A percentile compares a stretch with the other conserved stretches of the same genome.
phyloP scores from a whole-genome alignment of 352 stramenopile genomes.

The Vaucheria bursata region DNA sequence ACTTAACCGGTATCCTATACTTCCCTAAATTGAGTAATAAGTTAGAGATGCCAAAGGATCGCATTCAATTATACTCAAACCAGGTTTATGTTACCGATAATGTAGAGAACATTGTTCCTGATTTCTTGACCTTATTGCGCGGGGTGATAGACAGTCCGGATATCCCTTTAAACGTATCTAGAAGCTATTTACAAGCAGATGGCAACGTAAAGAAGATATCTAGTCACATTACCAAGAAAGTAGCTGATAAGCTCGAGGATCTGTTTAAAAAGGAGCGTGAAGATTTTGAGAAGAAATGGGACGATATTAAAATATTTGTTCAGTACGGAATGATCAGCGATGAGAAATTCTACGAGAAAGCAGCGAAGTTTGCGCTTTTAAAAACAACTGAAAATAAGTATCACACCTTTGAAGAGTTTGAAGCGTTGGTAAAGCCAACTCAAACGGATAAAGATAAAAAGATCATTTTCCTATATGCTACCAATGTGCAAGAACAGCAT shows the following conservation, averaged over 20 bases:
- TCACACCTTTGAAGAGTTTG: not conserved
- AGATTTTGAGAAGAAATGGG: conserved; percentile 4
- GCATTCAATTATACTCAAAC: too few species aligned
- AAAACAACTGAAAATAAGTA: not conserved
- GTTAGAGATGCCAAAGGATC: too few species aligned
- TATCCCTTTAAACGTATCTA: not conserved
- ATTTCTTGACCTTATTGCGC: conserved; percentile 6
- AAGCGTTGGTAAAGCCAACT: too few species aligned
- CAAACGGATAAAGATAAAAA: too few species aligned
- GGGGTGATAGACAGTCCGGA: conserved; percentile 5
- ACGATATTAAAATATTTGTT: not conserved
- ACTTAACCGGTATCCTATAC: too few species aligned
- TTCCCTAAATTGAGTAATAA: too few species aligned
- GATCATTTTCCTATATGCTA: too few species aligned
- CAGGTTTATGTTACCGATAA: too few species aligned
- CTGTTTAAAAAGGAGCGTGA: conserved; percentile 2
- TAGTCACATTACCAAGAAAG: not conserved
- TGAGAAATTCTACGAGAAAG: conserved; percentile 2
- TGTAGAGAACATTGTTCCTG: too few species aligned
- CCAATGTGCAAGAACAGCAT: too few species aligned
- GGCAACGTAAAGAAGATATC: not conserved
- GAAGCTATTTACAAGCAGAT: conserved; percentile 2
- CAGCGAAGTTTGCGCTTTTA: not conserved
- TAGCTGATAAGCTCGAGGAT: not conserved
- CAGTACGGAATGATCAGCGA: not conserved